Conservation (phyloP, 345 rosid species). For the Nasturtium officinale region DNA sequence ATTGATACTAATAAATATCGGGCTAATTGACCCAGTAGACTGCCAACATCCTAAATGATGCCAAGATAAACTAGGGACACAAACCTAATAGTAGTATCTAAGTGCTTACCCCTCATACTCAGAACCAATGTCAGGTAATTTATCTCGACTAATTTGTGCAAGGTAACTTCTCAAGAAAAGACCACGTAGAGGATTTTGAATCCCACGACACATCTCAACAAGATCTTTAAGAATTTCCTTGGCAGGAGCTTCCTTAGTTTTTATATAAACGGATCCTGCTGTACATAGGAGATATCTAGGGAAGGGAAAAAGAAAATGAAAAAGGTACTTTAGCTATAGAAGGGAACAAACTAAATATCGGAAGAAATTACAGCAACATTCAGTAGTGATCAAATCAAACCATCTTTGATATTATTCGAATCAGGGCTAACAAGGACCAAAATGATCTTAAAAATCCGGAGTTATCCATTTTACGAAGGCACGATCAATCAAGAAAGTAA, state of each 20-base stretch:
- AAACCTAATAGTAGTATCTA: not conserved
- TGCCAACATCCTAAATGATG: constrained; percentile 6
- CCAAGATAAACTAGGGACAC: constrained; percentile 11
- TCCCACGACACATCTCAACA: constrained; percentile 99
- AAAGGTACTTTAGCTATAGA: not conserved
- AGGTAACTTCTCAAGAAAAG: constrained; percentile 98
- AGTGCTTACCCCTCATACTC: constrained; percentile 93
- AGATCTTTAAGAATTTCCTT: constrained; percentile 98
- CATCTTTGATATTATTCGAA: not conserved
- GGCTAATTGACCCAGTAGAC: not conserved
- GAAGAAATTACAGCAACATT: constrained; percentile 2
- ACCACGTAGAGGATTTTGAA: constrained; percentile 98
- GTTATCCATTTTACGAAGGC: not conserved
- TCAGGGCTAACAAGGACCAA: not conserved
- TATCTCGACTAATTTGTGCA: constrained; percentile 93
- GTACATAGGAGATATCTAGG: constrained; percentile 94
- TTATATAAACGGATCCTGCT: constrained; percentile 94
- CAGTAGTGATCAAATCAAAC: constrained; percentile 1
- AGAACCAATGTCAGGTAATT: constrained; percentile 92
- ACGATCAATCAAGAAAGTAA: not conserved
- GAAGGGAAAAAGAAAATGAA: constrained; percentile 11
- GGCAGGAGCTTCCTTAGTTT: constrained; percentile 97
- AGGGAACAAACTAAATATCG: not conserved
- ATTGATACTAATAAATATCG: not conserved
- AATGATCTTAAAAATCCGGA: not conserved